Evolutionary conservation across 805 yeast genomes (phyloP).

Genomic region (Metschnikowia koreensis): DNA sequence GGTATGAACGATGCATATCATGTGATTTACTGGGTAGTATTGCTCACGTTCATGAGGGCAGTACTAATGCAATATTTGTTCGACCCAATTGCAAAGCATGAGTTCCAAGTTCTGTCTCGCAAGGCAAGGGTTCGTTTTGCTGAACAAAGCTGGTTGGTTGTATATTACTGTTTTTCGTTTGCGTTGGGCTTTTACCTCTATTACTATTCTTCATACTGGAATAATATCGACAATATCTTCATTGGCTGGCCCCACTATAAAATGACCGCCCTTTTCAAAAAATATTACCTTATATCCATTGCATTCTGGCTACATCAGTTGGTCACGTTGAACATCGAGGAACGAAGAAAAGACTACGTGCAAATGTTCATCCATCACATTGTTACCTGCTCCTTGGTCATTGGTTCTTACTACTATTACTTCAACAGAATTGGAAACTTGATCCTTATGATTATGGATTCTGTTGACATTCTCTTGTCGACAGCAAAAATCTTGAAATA

Average conservation of each 20-base stretch:
- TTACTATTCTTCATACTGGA: constrained; percentile 55
- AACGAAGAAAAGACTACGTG: constrained; percentile 72
- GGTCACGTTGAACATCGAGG: constrained; percentile 73
- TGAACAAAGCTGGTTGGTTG: constrained; percentile 80
- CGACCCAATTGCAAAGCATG: constrained; percentile 51
- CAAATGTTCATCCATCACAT: constrained; percentile 92
- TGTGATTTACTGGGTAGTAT: constrained; percentile 54
- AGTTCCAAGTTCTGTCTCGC: constrained; percentile 42
- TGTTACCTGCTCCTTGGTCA: constrained; percentile 64
- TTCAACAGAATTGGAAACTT: constrained; percentile 77
- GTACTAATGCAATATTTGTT: constrained; percentile 57
- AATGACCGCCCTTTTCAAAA: constrained; percentile 53
- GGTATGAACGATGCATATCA: constrained; percentile 55
- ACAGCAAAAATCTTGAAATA: constrained; percentile 77
- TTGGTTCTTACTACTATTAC: constrained; percentile 72
- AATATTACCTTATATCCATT: constrained; percentile 69
- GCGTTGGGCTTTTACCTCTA: constrained; percentile 58
- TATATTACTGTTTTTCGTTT: constrained; percentile 59
- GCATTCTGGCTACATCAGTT: constrained; percentile 81
- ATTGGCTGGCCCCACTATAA: constrained; percentile 72
- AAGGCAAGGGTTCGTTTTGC: constrained; percentile 68
- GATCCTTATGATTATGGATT: constrained; percentile 77
- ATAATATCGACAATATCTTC: constrained; percentile 58
- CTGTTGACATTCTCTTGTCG: constrained; percentile 70
- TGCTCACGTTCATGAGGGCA: constrained; percentile 57